Evolutionary conservation across 768 basidiomycete species (phyloP).

Genomic region (Paxillus involutus): DNA sequence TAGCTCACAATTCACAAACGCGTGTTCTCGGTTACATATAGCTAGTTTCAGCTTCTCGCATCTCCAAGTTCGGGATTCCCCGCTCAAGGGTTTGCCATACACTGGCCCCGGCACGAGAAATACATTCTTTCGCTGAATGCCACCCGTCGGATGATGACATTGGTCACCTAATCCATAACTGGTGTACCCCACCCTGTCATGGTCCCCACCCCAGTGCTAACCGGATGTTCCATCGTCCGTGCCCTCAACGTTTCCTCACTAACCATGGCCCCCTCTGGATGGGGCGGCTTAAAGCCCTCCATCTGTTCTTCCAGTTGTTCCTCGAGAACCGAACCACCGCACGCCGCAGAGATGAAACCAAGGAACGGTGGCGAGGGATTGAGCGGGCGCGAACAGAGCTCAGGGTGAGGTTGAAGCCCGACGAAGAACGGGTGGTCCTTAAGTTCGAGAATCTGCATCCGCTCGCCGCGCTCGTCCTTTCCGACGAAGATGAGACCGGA

Average conservation of each 20-base stretch:
- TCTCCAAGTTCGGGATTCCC: too few relatives aligned
- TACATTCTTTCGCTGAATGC: background rate
- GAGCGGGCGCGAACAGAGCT: constrained; percentile 96
- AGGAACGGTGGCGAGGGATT: constrained; percentile 98
- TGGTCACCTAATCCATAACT: constrained; percentile 13
- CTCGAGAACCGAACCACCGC: constrained; percentile 50
- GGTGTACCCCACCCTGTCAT: constrained; percentile 24
- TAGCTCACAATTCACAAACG: too few relatives aligned
- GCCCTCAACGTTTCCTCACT: constrained; percentile 57
- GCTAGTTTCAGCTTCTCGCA: too few relatives aligned
- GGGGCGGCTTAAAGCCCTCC: constrained; percentile 64
- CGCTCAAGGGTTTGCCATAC: too few relatives aligned
- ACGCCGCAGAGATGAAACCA: constrained; percentile 87
- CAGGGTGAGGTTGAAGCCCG: constrained; percentile 95
- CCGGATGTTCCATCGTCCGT: constrained; percentile 29
- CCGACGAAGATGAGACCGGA: constrained; percentile 81
- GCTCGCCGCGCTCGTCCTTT: constrained; percentile 92
- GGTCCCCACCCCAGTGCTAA: constrained; percentile 15
- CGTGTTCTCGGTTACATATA: too few relatives aligned
- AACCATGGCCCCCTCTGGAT: constrained; percentile 75
- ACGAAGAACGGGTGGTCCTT: constrained; percentile 92
- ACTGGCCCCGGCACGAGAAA: too few relatives aligned
- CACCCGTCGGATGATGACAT: too few relatives aligned
- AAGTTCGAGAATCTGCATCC: constrained; percentile 96
- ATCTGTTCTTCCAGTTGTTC: constrained; percentile 74